These are phyloP conservation scores for Pseudocercospora vitis DNA, from an alignment of 2,329 filamentous ascomycete species.

Conservation along the genomic window DNA sequence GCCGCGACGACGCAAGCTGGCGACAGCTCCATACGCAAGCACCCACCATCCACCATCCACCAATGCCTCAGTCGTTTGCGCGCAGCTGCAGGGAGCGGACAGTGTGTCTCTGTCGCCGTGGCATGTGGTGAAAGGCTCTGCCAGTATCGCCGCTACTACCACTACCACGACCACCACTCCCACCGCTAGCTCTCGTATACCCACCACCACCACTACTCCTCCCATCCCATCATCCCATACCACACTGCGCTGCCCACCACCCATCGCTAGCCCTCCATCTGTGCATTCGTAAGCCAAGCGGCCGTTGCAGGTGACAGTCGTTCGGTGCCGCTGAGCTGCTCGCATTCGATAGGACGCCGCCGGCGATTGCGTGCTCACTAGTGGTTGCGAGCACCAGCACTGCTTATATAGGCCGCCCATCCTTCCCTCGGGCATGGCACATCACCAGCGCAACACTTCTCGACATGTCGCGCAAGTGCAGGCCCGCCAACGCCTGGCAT, in stretches of 20 bases:
- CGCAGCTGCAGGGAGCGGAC: too few species aligned
- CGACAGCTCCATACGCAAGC: not conserved
- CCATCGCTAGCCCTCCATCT: too few species aligned
- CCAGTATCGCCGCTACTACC: too few species aligned
- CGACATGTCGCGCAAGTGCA: not conserved
- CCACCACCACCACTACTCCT: not conserved
- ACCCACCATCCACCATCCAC: not conserved
- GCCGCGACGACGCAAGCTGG: not conserved
- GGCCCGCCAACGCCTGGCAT: conserved; percentile 4
- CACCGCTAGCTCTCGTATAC: too few species aligned
- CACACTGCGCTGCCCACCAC: too few species aligned
- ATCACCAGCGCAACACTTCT: conserved; percentile 10
- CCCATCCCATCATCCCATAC: not conserved
- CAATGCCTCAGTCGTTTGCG: not conserved
- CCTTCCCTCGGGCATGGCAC: conserved; percentile 8
- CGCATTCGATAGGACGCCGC: not conserved
- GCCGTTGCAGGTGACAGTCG: not conserved
- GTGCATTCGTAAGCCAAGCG: not conserved
- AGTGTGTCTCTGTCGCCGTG: too few species aligned
- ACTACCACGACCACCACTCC: too few species aligned
- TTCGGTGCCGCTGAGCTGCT: not conserved
- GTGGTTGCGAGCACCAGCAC: not conserved
- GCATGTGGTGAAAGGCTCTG: too few species aligned
- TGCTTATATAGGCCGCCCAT: not conserved
- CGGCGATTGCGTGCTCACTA: not conserved